Conservation (phyloP, 2,329 filamentous ascomycete genomes). For the Aspergillus vadensis region DNA sequence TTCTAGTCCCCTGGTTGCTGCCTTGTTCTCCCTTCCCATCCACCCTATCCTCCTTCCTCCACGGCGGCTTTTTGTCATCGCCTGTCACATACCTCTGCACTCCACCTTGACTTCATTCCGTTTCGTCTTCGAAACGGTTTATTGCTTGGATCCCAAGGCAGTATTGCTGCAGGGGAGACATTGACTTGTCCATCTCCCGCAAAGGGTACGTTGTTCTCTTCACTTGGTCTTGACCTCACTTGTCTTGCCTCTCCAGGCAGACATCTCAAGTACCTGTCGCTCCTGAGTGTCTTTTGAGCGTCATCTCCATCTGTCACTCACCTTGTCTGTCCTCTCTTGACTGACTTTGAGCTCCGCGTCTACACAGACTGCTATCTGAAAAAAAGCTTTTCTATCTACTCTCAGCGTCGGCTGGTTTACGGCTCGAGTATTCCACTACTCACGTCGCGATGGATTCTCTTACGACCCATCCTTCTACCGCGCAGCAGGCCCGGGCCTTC, state of each 20-base stretch:
- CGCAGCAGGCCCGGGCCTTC: constrained; percentile 92
- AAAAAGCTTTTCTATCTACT: constrained; percentile 15
- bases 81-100: background rate
- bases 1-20: constrained; percentile 27
- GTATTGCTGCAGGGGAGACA: constrained; percentile 72
- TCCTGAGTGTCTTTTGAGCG: background rate
- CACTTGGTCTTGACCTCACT: background rate
- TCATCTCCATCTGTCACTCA: background rate
- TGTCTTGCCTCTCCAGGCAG: constrained; percentile 9
- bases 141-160: constrained; percentile 19
- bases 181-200: constrained; percentile 96
- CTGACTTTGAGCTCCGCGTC: constrained; percentile 11
- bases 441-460: constrained; percentile 75
- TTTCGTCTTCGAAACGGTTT: background rate
- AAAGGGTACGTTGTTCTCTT: constrained; percentile 52
- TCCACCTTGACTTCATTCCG: background rate
- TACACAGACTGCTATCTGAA: constrained; percentile 33
- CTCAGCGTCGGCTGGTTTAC: constrained; percentile 28
- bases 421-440: constrained; percentile 29
- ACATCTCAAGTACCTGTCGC: constrained; percentile 7
- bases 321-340: constrained; percentile 9
- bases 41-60: constrained; percentile 10
- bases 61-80: background rate
- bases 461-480: constrained; percentile 87
- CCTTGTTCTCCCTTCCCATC: constrained; percentile 16